Evolutionary conservation across 1,284 basidiomycete species (phyloP), one percentile per base, ranked within the genome.

Genomic region (Singerocomus rubriflavus): DNA sequence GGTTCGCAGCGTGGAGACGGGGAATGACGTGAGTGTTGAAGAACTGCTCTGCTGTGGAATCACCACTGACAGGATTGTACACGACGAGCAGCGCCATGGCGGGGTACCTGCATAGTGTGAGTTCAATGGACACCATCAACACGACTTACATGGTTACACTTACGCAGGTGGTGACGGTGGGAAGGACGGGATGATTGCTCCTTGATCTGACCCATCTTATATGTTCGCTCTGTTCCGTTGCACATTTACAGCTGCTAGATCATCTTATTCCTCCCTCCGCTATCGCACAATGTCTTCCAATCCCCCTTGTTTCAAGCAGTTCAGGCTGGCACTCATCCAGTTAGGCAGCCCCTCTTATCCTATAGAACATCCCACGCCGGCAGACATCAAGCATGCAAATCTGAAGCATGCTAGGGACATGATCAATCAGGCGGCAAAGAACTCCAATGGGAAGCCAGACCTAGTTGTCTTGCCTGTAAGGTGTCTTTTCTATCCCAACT

Each of bases 381-480:
- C 44, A 39, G 61, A 64, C 17, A 53, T 63, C 51, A 97, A 97
- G 72, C 57, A 75, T 2, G 74, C 75, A 27, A 93, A 96, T 69
- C 75, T 97, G 51, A 76, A 74, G 41, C 86, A 92, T 78, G 93
- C 93, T 6, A 75, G 80, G 32, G 80, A 87, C 30, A 87, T 91
- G 79, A 83, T 96, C 50, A 64, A 79, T 6, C 81, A 81, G 59
- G 94, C 93, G 2, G 84, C 82, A 0, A 77, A 72, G 5, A 57
- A 63, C 29, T 58, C 64, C 16, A 71, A 74, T 45, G 53, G 46
- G 31, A 87, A 82, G 66, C 88, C 92, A 30, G 80, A 93, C 61
- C 66, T 98, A 14, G 82, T 98, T 56, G 92, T 97, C 13, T 74
- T 99, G 35, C 96, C 97, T 4, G 93, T 91, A 57, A 53, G 83